Evolutionary conservation across 2,329 filamentous ascomycete species (phyloP), one percentile per base, ranked within the genome.

Genomic region (Paraphoma chrysanthemicola): DNA sequence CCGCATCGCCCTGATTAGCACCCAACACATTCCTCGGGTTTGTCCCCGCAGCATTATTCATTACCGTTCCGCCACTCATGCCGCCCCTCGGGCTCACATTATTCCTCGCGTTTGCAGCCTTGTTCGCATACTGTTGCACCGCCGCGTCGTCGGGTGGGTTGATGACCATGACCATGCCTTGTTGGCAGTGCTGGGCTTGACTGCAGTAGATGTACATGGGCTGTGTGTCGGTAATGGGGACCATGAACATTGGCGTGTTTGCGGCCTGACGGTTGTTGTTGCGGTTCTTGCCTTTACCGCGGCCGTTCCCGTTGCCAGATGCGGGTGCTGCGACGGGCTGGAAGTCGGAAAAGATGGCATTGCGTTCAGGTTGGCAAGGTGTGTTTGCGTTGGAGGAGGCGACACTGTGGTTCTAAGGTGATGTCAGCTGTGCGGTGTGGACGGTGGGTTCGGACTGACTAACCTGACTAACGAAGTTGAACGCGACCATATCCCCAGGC

Each of bases 121-220:
- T 60, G 47, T 66, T 60, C 16, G 50, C 48, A 56, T 71, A 71
- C 52, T 63, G 56, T 11, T 64, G 56, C 2, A 71, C 67, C n/a
- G 64, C 62, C 14, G 44, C 44, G 10, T 11, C 28, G n/a, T 46
- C n/a, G 39, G 69, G 66, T 39, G 69, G 70, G 77, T 92, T 92
- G 73, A 92, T 87, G 18, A 90, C 89, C 82, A 90, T 88, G 56
- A 83, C 82, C 88, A 92, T 92, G 57, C 89, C 89, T 49, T 76
- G 79, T 75, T 92, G 85, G 77, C 90, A 94, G 78, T 94, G 91
- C 52, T 70, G 66, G 0, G 70, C 71, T 76, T 92, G 88, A 29
- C 86, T 86, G 78, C 90, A 93, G 82, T 89, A 93, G 56, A 91
- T 78, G 90, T 91, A 93, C 66, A 93, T 82, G 33, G 91, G 90